phyloP scores from a whole-genome alignment of 805 yeast genomes.

The Trichomonascus vanleenenianus region DNA sequence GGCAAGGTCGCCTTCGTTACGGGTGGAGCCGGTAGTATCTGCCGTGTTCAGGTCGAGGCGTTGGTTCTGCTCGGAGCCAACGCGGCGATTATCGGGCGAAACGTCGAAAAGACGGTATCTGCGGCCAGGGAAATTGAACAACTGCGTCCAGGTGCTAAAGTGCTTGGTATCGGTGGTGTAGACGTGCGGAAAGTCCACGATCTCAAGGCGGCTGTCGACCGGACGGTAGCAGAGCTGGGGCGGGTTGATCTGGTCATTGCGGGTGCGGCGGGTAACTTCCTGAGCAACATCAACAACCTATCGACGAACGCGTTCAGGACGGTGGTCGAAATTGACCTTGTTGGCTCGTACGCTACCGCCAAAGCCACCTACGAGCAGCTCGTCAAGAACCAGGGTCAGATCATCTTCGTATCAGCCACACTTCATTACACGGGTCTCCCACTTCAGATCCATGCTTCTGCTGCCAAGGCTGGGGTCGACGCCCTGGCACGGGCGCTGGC shows the following conservation, averaged over 20 bases:
- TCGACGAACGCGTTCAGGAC: constrained; percentile 84
- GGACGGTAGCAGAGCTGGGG: constrained; percentile 63
- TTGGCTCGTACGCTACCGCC: constrained; percentile 85
- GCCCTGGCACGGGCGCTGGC: constrained; percentile 79
- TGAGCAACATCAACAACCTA: constrained; percentile 69
- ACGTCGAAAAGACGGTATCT: constrained; percentile 50
- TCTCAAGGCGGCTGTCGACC: constrained; percentile 54
- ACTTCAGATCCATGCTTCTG: constrained; percentile 82
- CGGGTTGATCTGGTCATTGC: constrained; percentile 81
- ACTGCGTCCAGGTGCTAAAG: constrained; percentile 54
- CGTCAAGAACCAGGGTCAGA: constrained; percentile 56
- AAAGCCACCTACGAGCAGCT: constrained; percentile 72
- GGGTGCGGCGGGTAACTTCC: constrained; percentile 94
- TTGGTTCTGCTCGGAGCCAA: constrained; percentile 76
- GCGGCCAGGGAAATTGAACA: constrained; percentile 61
- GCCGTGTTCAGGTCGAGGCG: constrained; percentile 84
- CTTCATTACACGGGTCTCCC: constrained; percentile 86
- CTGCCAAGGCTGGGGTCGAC: constrained; percentile 94
- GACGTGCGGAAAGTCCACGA: constrained; percentile 70
- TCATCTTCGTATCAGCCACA: constrained; percentile 80
- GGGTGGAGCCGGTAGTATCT: constrained; percentile 96
- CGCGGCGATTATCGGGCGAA: constrained; percentile 81
- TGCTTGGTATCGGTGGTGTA: constrained; percentile 59
- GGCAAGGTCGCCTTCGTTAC: constrained; percentile 88
- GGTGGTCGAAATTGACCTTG: constrained; percentile 76